These are phyloP conservation scores for Candida chilensis DNA, from an alignment of 805 yeast species.

Conservation along the genomic window DNA sequence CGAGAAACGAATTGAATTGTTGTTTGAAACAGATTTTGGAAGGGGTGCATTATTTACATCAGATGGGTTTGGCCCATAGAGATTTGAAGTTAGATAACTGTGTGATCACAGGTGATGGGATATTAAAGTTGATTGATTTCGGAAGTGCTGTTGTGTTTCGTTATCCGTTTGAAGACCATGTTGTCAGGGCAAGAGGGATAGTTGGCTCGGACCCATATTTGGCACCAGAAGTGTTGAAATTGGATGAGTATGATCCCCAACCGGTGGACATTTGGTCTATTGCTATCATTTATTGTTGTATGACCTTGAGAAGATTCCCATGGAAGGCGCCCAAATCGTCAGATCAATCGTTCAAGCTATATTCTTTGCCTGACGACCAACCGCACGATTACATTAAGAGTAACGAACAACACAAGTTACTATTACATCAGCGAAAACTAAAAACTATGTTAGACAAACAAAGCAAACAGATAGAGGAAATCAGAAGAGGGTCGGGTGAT, in stretches of 20 bases:
- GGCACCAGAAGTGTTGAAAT: conserved; percentile 71
- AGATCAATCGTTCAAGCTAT: conserved; percentile 65
- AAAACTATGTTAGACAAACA: conserved; percentile 16
- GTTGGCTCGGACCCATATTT: conserved; percentile 84
- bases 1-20: conserved; percentile 74
- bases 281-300: conserved; percentile 79
- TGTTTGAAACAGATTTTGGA: conserved; percentile 66
- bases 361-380: conserved; percentile 57
- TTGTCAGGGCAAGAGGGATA: conserved; percentile 60
- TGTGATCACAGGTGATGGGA: conserved; percentile 66
- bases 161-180: conserved; percentile 58
- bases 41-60: conserved; percentile 68
- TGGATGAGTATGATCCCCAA: conserved; percentile 60
- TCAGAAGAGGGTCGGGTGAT: no score
- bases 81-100: conserved; percentile 80
- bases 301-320: conserved; percentile 78
- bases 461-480: no score
- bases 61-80: conserved; percentile 74
- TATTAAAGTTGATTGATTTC: conserved; percentile 71
- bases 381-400: conserved; percentile 70
- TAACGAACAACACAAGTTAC: conserved; percentile 61
- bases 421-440: conserved; percentile 49
- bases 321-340: conserved; percentile 73
- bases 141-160: conserved; percentile 80
- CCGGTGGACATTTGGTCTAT: conserved; percentile 80